Evolutionary conservation across 2,329 filamentous ascomycete genomes (phyloP).

Genomic region (Neofusicoccum kwambonambiense): DNA sequence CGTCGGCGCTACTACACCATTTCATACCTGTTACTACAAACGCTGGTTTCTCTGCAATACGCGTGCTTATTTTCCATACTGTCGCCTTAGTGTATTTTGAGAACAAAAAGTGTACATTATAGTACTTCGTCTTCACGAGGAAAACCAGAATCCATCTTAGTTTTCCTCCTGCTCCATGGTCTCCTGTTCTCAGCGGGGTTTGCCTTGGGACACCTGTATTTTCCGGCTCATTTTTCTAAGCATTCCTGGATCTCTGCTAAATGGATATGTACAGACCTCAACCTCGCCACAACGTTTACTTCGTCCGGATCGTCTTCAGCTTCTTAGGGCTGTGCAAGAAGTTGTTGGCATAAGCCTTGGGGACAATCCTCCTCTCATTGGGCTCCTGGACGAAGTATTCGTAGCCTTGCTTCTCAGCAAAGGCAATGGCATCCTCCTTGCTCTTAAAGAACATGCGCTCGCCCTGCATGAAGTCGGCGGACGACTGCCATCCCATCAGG

Average conservation of each 20-base stretch:
- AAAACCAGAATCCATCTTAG: slow-evolving; percentile 43
- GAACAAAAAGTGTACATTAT: no score
- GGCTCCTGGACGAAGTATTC: slow-evolving; percentile 99
- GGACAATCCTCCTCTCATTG: slow-evolving; percentile 77
- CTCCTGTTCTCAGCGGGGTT: slow-evolving; percentile 42
- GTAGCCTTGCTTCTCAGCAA: slow-evolving; percentile 98
- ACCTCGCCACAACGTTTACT: slow-evolving; percentile 51
- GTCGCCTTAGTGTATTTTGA: no score
- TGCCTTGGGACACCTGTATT: slow-evolving; percentile 17
- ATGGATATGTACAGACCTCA: slow-evolving; percentile 12
- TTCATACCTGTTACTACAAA: no score
- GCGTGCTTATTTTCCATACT: no score
- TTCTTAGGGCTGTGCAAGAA: slow-evolving; percentile 83
- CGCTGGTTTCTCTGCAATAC: no score
- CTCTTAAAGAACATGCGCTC: slow-evolving; percentile 85
- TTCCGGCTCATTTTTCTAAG: neutral
- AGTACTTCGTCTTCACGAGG: slow-evolving; percentile 31
- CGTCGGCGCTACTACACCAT: no score
- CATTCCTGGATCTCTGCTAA: neutral
- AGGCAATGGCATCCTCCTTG: slow-evolving; percentile 92
- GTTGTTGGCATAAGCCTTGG: slow-evolving; percentile 97
- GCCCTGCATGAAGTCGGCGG: slow-evolving; percentile 91
- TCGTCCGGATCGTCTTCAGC: slow-evolving; percentile 77
- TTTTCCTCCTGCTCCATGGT: slow-evolving; percentile 39
- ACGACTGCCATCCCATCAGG: slow-evolving; percentile 98